Base-by-base conservation (phyloP, 805 yeast species). In the Barnettozyma californica region DNA sequence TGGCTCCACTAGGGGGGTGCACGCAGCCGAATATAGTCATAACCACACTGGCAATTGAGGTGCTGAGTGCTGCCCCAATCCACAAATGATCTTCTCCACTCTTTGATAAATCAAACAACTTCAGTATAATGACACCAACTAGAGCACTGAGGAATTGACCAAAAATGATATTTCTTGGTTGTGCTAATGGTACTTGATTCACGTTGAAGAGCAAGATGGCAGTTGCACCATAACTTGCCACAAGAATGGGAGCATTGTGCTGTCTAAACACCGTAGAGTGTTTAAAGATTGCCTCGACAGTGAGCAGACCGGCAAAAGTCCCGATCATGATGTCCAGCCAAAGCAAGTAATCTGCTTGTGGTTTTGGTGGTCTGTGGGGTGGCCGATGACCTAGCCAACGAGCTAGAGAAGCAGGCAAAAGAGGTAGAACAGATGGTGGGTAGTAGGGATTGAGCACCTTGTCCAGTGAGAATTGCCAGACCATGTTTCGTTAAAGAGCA, bases 1-100 rank as follows among this genome's bases (percentile, higher is more conserved):
- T 74, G 1, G 87, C 87, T 3, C 88, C 88, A 1, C 83, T 81
- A 0, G 88, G 88, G 0, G 88, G 88, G 59, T 83, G 88, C 1
- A 80, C 76, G 48, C 81, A 74, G 53, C 79, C 78, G 6, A 73
- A 61, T 1, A 80, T 51, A 11, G 75, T 64, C 84, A 81, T 80
- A 3, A 66, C 62, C 10, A 76, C 78, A 8, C 82, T 75, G 3
- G 83, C 57, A 5, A 78, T 48, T 0, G 74, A 83, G 9, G 81
- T 83, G 36, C 81, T 68, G 25, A 82, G 58, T 0, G 84, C 82
- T 2, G 81, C 87, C n/a, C 74, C 69, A 7, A 78, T 68, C 77
- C 83, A 82, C 52, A 76, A 70, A 60, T 78, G 68, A 27, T 73
- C 66, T 36, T 66, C 62, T 3, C 82, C 80, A 4, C 55, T 62